phyloP scores from a whole-genome alignment of 164 flowering plant genomes.

The Sextonia rubra region DNA sequence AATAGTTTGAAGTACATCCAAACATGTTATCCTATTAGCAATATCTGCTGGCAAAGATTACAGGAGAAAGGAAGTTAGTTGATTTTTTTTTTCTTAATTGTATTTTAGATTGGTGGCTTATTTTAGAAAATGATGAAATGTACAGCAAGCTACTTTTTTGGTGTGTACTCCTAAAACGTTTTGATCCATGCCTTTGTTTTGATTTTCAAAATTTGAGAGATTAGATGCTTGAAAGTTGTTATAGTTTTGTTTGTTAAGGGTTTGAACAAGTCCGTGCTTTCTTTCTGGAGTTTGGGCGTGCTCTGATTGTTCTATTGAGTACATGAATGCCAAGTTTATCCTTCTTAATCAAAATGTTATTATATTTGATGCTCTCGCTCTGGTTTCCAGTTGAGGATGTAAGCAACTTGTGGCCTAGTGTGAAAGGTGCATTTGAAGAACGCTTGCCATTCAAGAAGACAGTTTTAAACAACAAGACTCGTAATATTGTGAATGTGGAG shows the following conservation, averaged over 20 bases:
- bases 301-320: neutral
- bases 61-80: no score
- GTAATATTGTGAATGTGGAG: slow-evolving; percentile 74
- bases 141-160: neutral
- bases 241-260: neutral
- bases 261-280: neutral
- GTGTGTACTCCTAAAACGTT: neutral
- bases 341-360: neutral
- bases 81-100: no score
- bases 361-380: neutral
- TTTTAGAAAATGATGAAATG: neutral
- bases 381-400: slow-evolving; percentile 88
- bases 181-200: neutral
- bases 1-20: no score
- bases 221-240: neutral
- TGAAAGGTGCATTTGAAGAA: slow-evolving; percentile 67
- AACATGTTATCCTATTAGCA: no score
- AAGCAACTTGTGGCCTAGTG: slow-evolving; percentile 84
- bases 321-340: neutral
- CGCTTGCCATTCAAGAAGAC: slow-evolving; percentile 79
- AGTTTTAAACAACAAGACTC: slow-evolving; percentile 82
- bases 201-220: no score
- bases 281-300: neutral
- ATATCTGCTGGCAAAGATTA: no score
- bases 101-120: neutral